phyloP scores from a whole-genome alignment of 495 filamentous ascomycete species.

The Penicillium dipodomyicola region DNA sequence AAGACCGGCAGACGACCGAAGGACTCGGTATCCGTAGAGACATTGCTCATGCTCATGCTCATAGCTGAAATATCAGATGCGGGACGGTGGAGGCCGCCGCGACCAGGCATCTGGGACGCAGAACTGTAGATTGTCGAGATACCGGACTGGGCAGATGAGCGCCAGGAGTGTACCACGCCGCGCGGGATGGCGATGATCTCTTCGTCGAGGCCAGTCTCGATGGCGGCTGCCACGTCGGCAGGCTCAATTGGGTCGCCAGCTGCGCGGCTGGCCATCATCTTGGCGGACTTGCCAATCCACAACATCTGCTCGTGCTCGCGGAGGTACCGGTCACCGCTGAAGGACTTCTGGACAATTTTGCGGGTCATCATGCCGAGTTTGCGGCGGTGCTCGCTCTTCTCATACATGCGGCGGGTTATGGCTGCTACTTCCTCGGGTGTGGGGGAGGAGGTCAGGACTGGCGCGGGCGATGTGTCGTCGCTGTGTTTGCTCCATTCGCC shows the following conservation, averaged over 20 bases:
- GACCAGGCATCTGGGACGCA: constrained; percentile 27
- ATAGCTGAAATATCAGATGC: constrained; percentile 31
- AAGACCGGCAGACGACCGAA: constrained; percentile 39
- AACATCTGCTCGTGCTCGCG: constrained; percentile 70
- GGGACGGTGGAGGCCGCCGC: constrained; percentile 21
- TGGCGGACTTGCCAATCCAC: constrained; percentile 56
- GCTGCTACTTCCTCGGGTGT: constrained; percentile 50
- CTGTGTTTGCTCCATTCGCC: constrained; percentile 58
- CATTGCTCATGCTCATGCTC: constrained; percentile 35
- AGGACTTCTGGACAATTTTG: constrained; percentile 58
- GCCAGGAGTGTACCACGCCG: constrained; percentile 40
- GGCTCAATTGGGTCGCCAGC: constrained; percentile 30
- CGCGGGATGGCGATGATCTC: constrained; percentile 42
- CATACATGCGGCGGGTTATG: constrained; percentile 61
- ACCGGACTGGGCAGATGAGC: constrained; percentile 37
- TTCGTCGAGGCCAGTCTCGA: constrained; percentile 37
- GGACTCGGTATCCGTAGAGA: constrained; percentile 36
- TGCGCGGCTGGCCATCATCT: constrained; percentile 37
- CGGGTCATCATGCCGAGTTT: constrained; percentile 60
- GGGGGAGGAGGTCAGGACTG: constrained; percentile 49
- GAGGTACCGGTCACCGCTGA: constrained; percentile 61
- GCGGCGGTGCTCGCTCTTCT: constrained; percentile 56
- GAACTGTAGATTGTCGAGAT: constrained; percentile 40
- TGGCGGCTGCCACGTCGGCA: constrained; percentile 27
- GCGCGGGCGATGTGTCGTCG: constrained; percentile 43